Base-by-base conservation (phyloP, 2,329 filamentous ascomycete genomes). In the Cercospora berteroae region DNA sequence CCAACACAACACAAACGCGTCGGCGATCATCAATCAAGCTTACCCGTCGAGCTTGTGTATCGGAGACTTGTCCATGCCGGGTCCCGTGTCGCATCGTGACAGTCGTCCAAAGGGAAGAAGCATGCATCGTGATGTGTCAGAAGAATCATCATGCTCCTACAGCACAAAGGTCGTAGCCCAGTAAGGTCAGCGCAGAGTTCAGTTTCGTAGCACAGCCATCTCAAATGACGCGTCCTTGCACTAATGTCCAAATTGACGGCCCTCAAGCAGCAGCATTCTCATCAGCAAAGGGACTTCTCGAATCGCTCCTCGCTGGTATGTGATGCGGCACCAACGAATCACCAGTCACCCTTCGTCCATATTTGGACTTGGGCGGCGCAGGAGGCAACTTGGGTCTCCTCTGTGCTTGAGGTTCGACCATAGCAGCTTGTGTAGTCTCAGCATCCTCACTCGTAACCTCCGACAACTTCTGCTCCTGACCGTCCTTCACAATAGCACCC, bases 271-370 rank as follows among this genome's bases (percentile, higher is more conserved):
- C 66, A 25, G 66, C 69, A 62, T 72, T 69, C 36, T 72, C 71
- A 61, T 72, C 71, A 13, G 71, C 66, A 64, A 72, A 72, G 44
- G 71, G 71, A 62, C 71, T 72, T 12, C 66, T 65, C 33, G 68
- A 69, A 55, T 69, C 71, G 39, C 61, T 67, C n/a, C 67, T 60
- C 48, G n/a, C 29, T 29, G 66, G 63, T 27, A 70, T 67, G 16
- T 57, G 27, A 23, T 36, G 27, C 63, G 29, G 63, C 65, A 31
- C 60, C 20, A 61, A 42, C 25, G 20, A 60, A 39, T 63, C 56
- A 2, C n/a, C 52, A 13, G 36, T 63, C 52, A 61, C 42, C 18
- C 61, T 65, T 31, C 66, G 36, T 52, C 66, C 61, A 29, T 64
- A 64, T 31, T 64, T 68, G 23, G 61, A 55, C 42, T 65, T 67